Evolutionary conservation across 139 green algal species (phyloP).

Genomic region (Ettlia oleoabundans): DNA sequence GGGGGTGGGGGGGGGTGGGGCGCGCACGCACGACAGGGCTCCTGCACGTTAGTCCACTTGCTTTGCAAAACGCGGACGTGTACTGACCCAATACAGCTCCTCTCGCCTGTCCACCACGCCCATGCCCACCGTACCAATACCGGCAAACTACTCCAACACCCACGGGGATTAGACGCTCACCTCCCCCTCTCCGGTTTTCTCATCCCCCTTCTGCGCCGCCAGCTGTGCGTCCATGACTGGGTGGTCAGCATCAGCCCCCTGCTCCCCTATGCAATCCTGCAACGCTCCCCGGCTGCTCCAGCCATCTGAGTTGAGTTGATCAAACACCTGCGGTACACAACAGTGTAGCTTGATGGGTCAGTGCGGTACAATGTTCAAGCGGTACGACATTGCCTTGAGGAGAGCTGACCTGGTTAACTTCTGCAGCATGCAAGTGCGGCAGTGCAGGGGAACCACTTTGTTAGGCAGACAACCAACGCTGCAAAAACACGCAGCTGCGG

Average conservation of each 20-base stretch:
- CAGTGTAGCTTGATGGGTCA: no score
- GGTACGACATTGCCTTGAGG: no score
- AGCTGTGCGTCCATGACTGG: constrained; percentile 82
- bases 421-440: no score
- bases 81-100: no score
- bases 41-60: no score
- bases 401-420: no score
- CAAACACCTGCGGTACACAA: constrained; percentile 80
- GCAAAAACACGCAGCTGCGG: no score
- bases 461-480: no score
- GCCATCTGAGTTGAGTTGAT: constrained; percentile 45
- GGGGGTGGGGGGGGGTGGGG: background rate
- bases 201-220: constrained; percentile 58
- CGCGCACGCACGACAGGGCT: background rate
- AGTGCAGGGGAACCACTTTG: background rate
- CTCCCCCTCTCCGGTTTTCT: constrained; percentile 33
- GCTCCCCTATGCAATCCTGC: constrained; percentile 64
- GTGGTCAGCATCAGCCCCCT: constrained; percentile 54
- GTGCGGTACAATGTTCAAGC: no score
- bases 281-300: constrained; percentile 47
- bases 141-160: background rate
- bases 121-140: background rate
- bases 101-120: background rate
- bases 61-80: no score
- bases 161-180: no score